Evolutionary conservation across 768 basidiomycete species (phyloP), one percentile per base, ranked within the genome.

Genomic region (Russula virescens): DNA sequence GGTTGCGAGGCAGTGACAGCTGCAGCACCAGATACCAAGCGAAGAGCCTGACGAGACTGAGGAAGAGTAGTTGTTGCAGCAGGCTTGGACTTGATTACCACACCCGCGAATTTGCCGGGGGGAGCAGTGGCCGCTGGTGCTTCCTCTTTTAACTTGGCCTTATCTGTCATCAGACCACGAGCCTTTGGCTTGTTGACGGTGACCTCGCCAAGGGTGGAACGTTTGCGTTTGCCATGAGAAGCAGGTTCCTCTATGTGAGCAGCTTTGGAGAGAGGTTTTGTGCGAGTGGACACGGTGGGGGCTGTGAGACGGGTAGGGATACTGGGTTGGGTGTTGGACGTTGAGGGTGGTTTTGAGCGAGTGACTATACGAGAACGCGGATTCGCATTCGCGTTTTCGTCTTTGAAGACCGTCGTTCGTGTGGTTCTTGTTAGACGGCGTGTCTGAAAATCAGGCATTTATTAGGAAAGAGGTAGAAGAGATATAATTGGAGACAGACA

Each of bases 161-260:
- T 90, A 56, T 62, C 66, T n/a, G 70, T 71, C 56, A 69, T 70
- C 8, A 69, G 58, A 0, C 64, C 70, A 42, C 80, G 81, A 61
- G 49, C 65, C 54, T 72, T 72, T 53, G 69, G 69, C 63, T 77
- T 77, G 65, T 79, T 79, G 68, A 82, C 84, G 69, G 85, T 84
- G 64, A 91, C 86, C 70, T 92, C 91, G 18, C 82, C 82, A 46
- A 92, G 77, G 0, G 85, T 88, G 53, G 86, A 85, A 21, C 90
- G 86, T 72, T 91, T 91, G 59, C 89, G 82, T 71, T 89, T 89
- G 38, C 80, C 83, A 50, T 80, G 80, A 2, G 77, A 75, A 21
- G 77, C 73, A 16, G 75, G 74, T 47, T 86, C 83, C 23, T 72
- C 68, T 79, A 64, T 74, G 73, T 65, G 79, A 69, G 80, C 75